Percentiles rank a stretch among this genome's conserved stretches.
phyloP scores from a whole-genome alignment of 371 early-diverging fungal genomes.

The Circinella umbellata region DNA sequence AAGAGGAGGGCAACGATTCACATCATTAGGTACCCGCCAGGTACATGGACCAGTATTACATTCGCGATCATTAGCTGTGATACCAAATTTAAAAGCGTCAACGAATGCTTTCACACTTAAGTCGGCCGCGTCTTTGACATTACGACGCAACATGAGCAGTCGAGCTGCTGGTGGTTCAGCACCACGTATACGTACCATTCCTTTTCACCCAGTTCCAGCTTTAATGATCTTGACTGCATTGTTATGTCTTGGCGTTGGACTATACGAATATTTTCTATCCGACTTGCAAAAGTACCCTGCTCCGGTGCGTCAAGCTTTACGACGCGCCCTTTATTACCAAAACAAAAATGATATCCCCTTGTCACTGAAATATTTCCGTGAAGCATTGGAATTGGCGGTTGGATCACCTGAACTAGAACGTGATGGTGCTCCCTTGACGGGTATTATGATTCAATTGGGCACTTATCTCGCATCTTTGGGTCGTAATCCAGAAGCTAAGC shows the following conservation, averaged over 20 bases:
- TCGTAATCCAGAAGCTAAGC: slow-evolving; percentile 56
- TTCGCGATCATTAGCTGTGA: not conserved
- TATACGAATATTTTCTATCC: slow-evolving; percentile 61
- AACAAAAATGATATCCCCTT: slow-evolving; percentile 48
- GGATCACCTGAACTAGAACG: slow-evolving; percentile 51
- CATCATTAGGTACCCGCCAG: not conserved
- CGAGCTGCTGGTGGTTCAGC: not conserved
- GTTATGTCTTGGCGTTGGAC: slow-evolving; percentile 48
- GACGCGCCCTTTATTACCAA: slow-evolving; percentile 66
- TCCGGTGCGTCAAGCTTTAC: slow-evolving; percentile 57
- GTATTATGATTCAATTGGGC: slow-evolving; percentile 69
- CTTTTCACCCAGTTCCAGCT: not conserved
- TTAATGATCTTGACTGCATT: slow-evolving; percentile 8
- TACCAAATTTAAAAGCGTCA: not conserved
- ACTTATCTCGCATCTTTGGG: slow-evolving; percentile 55
- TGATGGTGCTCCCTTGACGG: slow-evolving; percentile 60
- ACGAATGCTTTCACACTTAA: no score
- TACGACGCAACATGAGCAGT: not conserved
- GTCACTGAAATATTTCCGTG: slow-evolving; percentile 56
- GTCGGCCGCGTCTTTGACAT: not conserved
- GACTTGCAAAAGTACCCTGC: slow-evolving; percentile 64
- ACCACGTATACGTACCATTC: slow-evolving; percentile 7
- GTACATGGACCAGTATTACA: not conserved
- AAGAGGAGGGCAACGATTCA: not conserved
- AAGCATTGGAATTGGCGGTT: slow-evolving; percentile 53